phyloP scores from a whole-genome alignment of 208 protist species.

The Spironucleus salmonicida region DNA sequence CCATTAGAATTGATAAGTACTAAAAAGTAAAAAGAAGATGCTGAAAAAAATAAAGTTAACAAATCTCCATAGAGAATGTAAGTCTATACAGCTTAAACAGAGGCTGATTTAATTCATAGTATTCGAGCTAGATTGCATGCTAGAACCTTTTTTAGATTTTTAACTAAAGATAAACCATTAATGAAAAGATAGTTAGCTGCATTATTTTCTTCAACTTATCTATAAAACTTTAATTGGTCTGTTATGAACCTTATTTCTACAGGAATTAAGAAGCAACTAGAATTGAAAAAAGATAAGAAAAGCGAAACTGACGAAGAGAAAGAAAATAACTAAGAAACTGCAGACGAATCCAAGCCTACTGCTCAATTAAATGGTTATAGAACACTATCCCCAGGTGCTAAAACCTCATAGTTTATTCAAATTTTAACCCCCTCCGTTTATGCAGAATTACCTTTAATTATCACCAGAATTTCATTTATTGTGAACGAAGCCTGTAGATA shows the following conservation, averaged over 20 bases:
- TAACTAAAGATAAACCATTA: not conserved
- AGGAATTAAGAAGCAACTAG: not conserved
- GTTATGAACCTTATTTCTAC: not conserved
- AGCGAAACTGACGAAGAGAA: not conserved
- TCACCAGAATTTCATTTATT: not conserved
- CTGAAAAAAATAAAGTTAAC: too few species aligned
- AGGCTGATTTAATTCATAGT: not conserved
- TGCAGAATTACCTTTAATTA: not conserved
- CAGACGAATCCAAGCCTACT: not conserved
- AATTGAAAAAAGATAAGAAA: not conserved
- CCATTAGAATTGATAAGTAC: too few species aligned
- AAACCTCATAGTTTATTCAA: slow-evolving; percentile 8
- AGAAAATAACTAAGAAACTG: not conserved
- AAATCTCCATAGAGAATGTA: too few species aligned
- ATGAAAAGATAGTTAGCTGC: not conserved
- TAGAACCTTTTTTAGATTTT: slow-evolving; percentile 5
- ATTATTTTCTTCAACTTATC: not conserved
- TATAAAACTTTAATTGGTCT: not conserved
- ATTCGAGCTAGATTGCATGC: not conserved
- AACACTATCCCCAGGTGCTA: not conserved
- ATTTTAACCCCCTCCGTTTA: not conserved
- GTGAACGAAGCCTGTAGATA: slow-evolving; percentile 12
- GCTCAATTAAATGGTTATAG: not conserved
- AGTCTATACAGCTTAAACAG: too few species aligned
- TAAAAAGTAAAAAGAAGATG: too few species aligned